Evolutionary conservation across 1,139 yeast genomes (phyloP).

Genomic region (Geotrichum fermentans): DNA sequence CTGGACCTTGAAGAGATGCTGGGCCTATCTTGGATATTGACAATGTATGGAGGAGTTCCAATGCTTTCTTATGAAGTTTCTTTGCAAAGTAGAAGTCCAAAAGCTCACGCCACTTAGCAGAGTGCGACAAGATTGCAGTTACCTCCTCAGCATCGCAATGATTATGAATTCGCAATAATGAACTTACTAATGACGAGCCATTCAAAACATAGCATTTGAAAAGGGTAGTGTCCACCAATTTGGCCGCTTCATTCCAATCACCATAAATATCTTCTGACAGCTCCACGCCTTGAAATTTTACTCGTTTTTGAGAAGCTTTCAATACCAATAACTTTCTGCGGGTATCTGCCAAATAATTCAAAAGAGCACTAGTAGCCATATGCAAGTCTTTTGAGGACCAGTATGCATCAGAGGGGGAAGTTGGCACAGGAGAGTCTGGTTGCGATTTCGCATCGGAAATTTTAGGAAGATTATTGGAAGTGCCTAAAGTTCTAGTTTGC

Average conservation of each 20-base stretch:
- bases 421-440: not conserved
- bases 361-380: conserved; percentile 48
- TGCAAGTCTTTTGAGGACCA: conserved; percentile 28
- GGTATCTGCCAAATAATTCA: conserved; percentile 52
- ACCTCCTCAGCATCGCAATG: conserved; percentile 66
- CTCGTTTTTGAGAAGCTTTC: conserved; percentile 23
- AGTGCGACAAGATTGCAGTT: conserved; percentile 48
- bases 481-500: not conserved
- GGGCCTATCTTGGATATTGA: conserved; percentile 23
- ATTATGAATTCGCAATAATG: conserved; percentile 71
- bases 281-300: conserved; percentile 30
- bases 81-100: conserved; percentile 73
- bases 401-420: conserved; percentile 21
- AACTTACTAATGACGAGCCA: conserved; percentile 72
- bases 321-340: conserved; percentile 43
- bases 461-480: not conserved
- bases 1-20: conserved; percentile 39
- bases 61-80: conserved; percentile 60
- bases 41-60: conserved; percentile 48
- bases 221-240: conserved; percentile 69
- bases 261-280: conserved; percentile 26
- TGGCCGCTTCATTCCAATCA: conserved; percentile 37
- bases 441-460: conserved; percentile 4
- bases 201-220: conserved; percentile 67
- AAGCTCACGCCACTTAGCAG: conserved; percentile 58